Evolutionary conservation across 2,329 filamentous ascomycete species (phyloP).

Genomic region (Ophiostoma sp.): DNA sequence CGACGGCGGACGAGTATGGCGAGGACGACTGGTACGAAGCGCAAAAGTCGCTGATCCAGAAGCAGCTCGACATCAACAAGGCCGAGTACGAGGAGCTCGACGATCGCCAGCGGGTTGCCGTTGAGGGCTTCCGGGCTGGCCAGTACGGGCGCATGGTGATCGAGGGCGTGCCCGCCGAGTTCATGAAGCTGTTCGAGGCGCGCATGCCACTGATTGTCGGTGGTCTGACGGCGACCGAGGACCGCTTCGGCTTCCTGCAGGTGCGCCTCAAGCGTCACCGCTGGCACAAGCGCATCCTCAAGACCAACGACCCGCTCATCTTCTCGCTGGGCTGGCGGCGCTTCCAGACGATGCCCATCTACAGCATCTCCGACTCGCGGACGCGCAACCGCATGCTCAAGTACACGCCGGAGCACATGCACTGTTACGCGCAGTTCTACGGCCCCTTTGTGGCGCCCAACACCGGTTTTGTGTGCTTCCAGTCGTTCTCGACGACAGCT

Average conservation of each 20-base stretch:
- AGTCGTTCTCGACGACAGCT: constrained; percentile 76
- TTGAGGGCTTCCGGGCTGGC: constrained; percentile 87
- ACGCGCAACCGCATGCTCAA: constrained; percentile 97
- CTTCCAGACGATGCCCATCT: constrained; percentile 88
- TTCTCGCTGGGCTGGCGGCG: constrained; percentile 94
- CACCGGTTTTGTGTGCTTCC: constrained; percentile 90
- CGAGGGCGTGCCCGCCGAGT: constrained; percentile 84
- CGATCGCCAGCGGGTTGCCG: constrained; percentile 70
- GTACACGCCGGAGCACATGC: constrained; percentile 98
- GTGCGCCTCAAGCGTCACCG: constrained; percentile 94
- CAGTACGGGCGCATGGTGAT: constrained; percentile 90
- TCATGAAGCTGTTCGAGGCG: constrained; percentile 74
- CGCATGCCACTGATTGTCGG: constrained; percentile 81
- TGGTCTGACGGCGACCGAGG: constrained; percentile 87
- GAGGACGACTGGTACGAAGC: constrained; percentile 99
- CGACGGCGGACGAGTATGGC: constrained; percentile 68
- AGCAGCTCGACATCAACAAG: constrained; percentile 95
- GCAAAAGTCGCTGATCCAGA: constrained; percentile 90
- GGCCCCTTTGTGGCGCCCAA: constrained; percentile 92
- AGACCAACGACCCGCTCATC: constrained; percentile 95
- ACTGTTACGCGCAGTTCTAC: constrained; percentile 94
- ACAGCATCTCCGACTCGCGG: constrained; percentile 89
- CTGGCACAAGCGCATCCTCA: constrained; percentile 99
- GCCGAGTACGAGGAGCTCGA: constrained; percentile 86
- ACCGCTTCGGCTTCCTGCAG: constrained; percentile 92